A percentile compares a stretch with the other conserved stretches of the same genome.
These are phyloP conservation scores for Botrytis squamosa DNA, from an alignment of 2,329 filamentous ascomycete species.

Conservation along the genomic window DNA sequence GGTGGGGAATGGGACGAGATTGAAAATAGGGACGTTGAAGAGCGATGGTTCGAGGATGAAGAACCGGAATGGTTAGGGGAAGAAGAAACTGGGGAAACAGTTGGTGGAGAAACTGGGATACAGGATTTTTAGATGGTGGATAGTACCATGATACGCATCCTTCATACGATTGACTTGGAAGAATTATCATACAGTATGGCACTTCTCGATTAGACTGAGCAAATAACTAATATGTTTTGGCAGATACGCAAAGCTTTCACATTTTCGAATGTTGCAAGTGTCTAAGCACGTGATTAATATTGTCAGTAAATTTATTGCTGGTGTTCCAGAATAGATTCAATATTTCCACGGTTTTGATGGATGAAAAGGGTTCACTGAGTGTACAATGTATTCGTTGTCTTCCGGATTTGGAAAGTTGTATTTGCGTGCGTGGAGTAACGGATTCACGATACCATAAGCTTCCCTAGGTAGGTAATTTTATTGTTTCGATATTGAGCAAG, in stretches of 20 bases:
- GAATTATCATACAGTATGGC: not conserved
- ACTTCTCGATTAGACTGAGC: not conserved
- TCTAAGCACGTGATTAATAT: not conserved
- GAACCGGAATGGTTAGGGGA: conserved; percentile 37
- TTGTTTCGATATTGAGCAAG: not conserved
- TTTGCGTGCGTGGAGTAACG: not conserved
- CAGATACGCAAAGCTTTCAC: not conserved
- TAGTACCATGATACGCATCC: not conserved
- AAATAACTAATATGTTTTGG: not conserved
- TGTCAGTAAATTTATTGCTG: not conserved
- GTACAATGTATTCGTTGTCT: not conserved
- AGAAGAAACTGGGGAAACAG: conserved; percentile 24
- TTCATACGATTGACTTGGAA: not conserved
- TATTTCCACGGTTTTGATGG: not conserved
- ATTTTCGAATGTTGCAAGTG: too few relatives aligned
- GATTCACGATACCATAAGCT: not conserved
- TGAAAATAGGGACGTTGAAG: conserved; percentile 38
- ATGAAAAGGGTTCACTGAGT: not conserved
- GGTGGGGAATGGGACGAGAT: conserved; percentile 39
- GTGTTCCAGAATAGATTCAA: not conserved
- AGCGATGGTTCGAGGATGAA: conserved; percentile 41
- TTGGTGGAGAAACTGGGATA: conserved; percentile 39
- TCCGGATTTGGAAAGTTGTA: not conserved
- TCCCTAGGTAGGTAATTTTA: not conserved
- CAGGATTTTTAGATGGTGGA: conserved; percentile 37